Evolutionary conservation across 2,329 filamentous ascomycete species (phyloP), one percentile per base, ranked within the genome.

Genomic region (Talaromyces amestolkiae): DNA sequence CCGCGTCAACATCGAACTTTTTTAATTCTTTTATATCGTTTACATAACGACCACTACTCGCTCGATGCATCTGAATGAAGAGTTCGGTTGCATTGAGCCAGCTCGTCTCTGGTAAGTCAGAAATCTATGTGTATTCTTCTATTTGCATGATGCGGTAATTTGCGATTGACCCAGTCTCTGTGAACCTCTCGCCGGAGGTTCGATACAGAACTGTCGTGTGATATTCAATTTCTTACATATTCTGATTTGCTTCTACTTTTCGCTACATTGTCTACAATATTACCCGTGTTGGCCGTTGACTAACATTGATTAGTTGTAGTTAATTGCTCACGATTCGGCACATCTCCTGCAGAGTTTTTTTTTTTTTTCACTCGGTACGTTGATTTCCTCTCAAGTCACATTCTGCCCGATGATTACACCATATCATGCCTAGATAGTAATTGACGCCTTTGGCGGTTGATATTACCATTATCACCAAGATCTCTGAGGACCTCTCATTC

Each of bases 181-280:
- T 93, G 92, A 92, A 85, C 83, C 91, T 88, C 92, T 90, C 90
- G 93, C 93, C 93, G 87, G 93, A 88, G 91, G 85, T 84, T 76
- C 89, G 85, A 89, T 89, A 93, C 89, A 89, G 84, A 82, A 77
- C 81, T 82, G 85, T 82, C 86, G 79, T 83, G 74, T 96, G 93
- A 97, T 91, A 96, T 91, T 93, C 81, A 89, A 87, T 66, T 87
- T 94, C 93, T 97, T 97, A 97, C 93, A 96, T 97, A 96, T 97
- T 92, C 93, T 97, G 93, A 97, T 78, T 75, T 71, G 65, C 61
- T 37, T 17, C 39, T 45, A 17, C 43, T 64, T 13, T 11, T 8
- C 13, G 15, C 10, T 37, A 3, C 4, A 8, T 8, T 56, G 10
- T 39, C n/a, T 13, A 56, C 33, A 1, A 37, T 39, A 39, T 2